These are phyloP conservation scores for Coemansia sp. DNA, from an alignment of 192 early-diverging fungal species.

Conservation along the genomic window DNA sequence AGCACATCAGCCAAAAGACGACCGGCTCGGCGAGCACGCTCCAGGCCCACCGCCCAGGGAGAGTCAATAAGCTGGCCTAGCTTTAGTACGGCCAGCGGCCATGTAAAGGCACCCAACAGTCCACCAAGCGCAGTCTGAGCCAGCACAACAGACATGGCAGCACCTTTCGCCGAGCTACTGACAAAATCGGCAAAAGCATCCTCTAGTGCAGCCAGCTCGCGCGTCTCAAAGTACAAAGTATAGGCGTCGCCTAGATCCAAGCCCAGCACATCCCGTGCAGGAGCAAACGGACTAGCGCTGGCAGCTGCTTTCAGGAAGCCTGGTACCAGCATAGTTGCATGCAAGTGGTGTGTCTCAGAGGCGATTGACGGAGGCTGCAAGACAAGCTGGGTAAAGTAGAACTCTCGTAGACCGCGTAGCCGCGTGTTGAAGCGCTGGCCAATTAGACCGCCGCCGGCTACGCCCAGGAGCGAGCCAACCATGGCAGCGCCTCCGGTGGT, in stretches of 20 bases:
- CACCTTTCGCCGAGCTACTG: constrained; percentile 35
- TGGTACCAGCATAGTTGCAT: constrained; percentile 48
- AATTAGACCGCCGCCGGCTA: constrained; percentile 52
- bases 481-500: constrained; percentile 49
- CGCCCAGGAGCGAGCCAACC: constrained; percentile 51
- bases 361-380: constrained; percentile 1
- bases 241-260: constrained; percentile 47
- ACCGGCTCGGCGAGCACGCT: constrained; percentile 63
- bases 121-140: constrained; percentile 44
- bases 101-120: constrained; percentile 38
- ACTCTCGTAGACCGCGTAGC: constrained; percentile 43
- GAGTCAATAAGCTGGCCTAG: constrained; percentile 61
- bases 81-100: constrained; percentile 47
- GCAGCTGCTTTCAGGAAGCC: constrained; percentile 44
- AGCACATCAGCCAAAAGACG: constrained; percentile 52
- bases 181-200: constrained; percentile 43
- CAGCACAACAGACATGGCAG: constrained; percentile 40
- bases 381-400: constrained; percentile 36
- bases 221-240: constrained; percentile 51
- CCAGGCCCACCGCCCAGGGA: constrained; percentile 66
- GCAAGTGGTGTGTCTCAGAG: constrained; percentile 23
- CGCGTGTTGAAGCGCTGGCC: constrained; percentile 44
- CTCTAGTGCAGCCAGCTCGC: constrained; percentile 42
- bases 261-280: constrained; percentile 17
- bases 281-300: constrained; percentile 26